Evolutionary conservation across 1,139 yeast species (phyloP).

Genomic region (Saccharomyces pastorianus): DNA sequence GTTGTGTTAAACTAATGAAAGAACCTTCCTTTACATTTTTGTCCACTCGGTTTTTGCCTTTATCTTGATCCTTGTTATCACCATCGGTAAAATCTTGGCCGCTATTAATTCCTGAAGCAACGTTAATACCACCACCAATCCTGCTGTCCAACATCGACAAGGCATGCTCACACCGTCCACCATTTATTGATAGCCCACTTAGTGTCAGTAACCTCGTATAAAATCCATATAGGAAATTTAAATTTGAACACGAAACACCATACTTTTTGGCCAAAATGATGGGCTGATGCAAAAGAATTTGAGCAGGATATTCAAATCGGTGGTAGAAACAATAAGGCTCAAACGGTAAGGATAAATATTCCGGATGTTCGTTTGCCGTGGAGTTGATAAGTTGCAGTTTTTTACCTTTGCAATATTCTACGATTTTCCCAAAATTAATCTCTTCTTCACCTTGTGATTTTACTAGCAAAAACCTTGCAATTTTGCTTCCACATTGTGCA

Average conservation of each 20-base stretch:
- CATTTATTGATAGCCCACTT: slow-evolving; percentile 22
- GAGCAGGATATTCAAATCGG: slow-evolving; percentile 25
- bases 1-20: slow-evolving; percentile 7
- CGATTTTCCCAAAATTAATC: slow-evolving; percentile 14
- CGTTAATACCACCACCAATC: slow-evolving; percentile 2
- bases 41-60: not conserved
- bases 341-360: slow-evolving; percentile 22
- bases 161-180: slow-evolving; percentile 14
- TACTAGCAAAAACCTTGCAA: slow-evolving; percentile 6
- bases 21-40: slow-evolving; percentile 3
- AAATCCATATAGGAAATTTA: slow-evolving; percentile 24
- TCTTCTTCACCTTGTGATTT: not conserved
- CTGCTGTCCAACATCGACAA: slow-evolving; percentile 10
- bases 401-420: slow-evolving; percentile 16
- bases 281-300: slow-evolving; percentile 21
- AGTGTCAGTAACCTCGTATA: slow-evolving; percentile 21
- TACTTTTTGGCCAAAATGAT: slow-evolving; percentile 18
- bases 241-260: slow-evolving; percentile 14
- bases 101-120: not conserved
- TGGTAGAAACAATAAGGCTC: slow-evolving; percentile 28
- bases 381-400: slow-evolving; percentile 14
- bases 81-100: not conserved
- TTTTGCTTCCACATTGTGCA: slow-evolving; percentile 15
- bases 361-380: slow-evolving; percentile 23
- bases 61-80: not conserved